Percentiles rank a stretch among this genome's conserved stretches.
These are phyloP conservation scores for Dichotomopilus funicola DNA, from an alignment of 2,329 filamentous ascomycete genomes.

Conservation along the genomic window DNA sequence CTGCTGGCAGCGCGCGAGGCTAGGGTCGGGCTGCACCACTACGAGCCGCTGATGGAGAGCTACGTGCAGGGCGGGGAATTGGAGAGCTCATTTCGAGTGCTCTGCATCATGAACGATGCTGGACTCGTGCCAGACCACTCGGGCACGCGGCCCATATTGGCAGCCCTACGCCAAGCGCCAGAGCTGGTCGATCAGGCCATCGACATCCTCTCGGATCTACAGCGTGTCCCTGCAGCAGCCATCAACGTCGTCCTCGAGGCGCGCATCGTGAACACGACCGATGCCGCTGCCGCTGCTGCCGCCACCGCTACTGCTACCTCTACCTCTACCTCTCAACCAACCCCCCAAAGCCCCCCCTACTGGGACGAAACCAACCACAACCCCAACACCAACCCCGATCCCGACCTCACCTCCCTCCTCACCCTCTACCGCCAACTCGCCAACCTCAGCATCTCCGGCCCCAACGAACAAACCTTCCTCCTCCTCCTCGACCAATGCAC, in stretches of 20 bases:
- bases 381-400: background rate
- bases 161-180: constrained; percentile 43
- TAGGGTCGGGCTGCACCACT: constrained; percentile 60
- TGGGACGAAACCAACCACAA: no score
- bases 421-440: constrained; percentile 34
- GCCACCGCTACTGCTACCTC: no score
- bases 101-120: constrained; percentile 67
- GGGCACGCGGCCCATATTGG: constrained; percentile 58
- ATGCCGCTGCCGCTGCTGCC: background rate
- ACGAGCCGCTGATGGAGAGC: constrained; percentile 69
- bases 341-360: no score
- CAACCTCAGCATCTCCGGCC: constrained; percentile 30
- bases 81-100: constrained; percentile 57
- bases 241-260: constrained; percentile 15
- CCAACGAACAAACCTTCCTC: constrained; percentile 32
- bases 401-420: constrained; percentile 21
- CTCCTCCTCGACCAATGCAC: constrained; percentile 30
- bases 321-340: no score
- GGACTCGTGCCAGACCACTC: constrained; percentile 50
- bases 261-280: background rate
- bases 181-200: constrained; percentile 47
- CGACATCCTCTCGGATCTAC: constrained; percentile 49
- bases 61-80: constrained; percentile 58
- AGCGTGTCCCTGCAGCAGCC: constrained; percentile 36
- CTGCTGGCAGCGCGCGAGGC: constrained; percentile 53